Evolutionary conservation across 331 rosid species (phyloP), one percentile per base, ranked within the genome.

Genomic region (Cydonia oblonga): DNA sequence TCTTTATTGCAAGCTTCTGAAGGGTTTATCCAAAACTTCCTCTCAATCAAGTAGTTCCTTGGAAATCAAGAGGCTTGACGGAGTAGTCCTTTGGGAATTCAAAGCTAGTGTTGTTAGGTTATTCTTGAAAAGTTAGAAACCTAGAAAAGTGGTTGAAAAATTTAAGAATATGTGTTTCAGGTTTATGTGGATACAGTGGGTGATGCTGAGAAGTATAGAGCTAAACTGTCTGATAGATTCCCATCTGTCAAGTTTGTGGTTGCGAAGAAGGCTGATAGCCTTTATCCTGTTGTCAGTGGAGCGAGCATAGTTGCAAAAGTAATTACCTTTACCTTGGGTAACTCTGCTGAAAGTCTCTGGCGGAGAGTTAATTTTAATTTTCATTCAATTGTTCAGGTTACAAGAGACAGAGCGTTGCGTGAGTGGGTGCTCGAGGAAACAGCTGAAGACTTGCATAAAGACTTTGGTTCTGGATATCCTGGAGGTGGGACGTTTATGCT

Each of bases 211-310:
- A 93, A 90, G 79, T 93, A 93, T 75, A 88, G 88, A 72, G 24
- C 14, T 26, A 89, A 90, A 82, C 79, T 90, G 58, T 89, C 96
- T 28, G 88, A 75, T 52, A 76, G 58, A 35, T 93, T 90, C 69
- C 92, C 98, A n/a, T 75, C 87, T 42, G 71, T 93, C 70, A 90
- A 87, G 80, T 93, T 93, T 77, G 98, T 93, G 64, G 97, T 90
- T 76, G 92, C 98, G 12, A 90, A 93, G 95, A 93, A 93, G 86
- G 97, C 98, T 59, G 98, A 93, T 84, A 93, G 97, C 81, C 92
- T 93, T 28, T 93, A 90, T 83, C 96, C 98, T 8, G 96, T 93
- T 84, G 98, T 93, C 23, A 90, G 98, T 81, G 98, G 98, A 67
- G 98, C 98, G 13, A 93, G 98, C 62, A 90, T 90, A 78, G 90